Evolutionary conservation across 2,329 filamentous ascomycete genomes (phyloP), one percentile per base, ranked within the genome.

Genomic region (Albophoma yamanashiensis): DNA sequence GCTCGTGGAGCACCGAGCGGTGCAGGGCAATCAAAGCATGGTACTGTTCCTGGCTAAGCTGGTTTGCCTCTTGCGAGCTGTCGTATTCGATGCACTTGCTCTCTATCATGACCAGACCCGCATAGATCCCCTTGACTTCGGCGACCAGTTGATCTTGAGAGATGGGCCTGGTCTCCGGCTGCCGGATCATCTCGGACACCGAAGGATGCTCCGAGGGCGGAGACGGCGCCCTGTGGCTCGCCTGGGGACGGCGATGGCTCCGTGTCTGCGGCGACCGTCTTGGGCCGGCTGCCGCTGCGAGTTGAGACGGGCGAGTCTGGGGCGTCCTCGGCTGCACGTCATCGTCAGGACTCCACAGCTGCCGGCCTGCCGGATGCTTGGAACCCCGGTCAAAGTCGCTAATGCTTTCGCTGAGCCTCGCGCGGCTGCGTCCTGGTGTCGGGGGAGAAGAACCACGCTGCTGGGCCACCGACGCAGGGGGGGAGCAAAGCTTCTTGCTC

Each of bases 1-100:
- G 89, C 62, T 96, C 91, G 63, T 94, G 85, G 0, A 96, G 75
- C 0, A 96, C 71, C 0, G 91, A 94, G 0, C 90, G 79, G 65
- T 97, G 93, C 0, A 97, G 71, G 0, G 88, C 87, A 47, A 96
- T 91, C 0, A 97, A 73, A 0, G 89, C 88, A 64, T 95, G 89
- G 88, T 90, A 96, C 66, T 96, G 89, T 58, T 92, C 86, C 47
- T 82, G 76, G 31, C 78, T 84, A 0, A 87, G 70, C 20, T 78
- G 76, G 0, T 69, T 71, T 2, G 75, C 71, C 0, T 55, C 43
- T 53, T 85, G 82, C 0, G 83, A 79, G 11, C 83, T 85, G 65
- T 93, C 89, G 1, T 95, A 87, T 59, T 95, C 88, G 0, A 95
- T 92, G 66, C 91, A 93, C 66, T 94, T 91, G 31, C 83, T 85